phyloP scores from a whole-genome alignment of 768 basidiomycete species.

The Tephrocybe rancida region DNA sequence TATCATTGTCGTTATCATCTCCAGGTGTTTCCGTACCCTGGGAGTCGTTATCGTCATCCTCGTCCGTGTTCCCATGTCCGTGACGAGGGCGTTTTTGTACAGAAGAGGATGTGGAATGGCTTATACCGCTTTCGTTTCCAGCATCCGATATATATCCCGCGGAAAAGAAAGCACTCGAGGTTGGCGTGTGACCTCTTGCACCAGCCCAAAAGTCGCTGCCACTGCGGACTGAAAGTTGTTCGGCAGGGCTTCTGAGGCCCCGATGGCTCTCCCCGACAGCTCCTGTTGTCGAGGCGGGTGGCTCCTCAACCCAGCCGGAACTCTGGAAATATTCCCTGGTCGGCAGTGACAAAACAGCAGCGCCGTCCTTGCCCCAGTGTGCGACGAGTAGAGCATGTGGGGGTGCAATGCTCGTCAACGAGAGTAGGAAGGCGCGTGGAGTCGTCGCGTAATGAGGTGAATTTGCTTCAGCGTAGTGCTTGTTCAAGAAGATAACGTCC shows the following conservation, averaged over 20 bases:
- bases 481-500: constrained; percentile 81
- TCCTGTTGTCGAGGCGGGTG: constrained; percentile 24
- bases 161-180: constrained; percentile 55
- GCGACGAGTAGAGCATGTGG: constrained; percentile 81
- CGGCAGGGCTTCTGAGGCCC: constrained; percentile 25
- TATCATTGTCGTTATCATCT: constrained; percentile 36
- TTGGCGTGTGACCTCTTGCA: constrained; percentile 53
- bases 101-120: constrained; percentile 24
- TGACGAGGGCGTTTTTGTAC: constrained; percentile 22
- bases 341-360: constrained; percentile 78
- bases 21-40: constrained; percentile 60
- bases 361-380: constrained; percentile 79
- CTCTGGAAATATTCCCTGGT: constrained; percentile 87
- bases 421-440: constrained; percentile 78
- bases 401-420: constrained; percentile 65
- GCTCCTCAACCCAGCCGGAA: constrained; percentile 75
- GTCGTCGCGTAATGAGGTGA: constrained; percentile 61
- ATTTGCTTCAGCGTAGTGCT: constrained; percentile 67
- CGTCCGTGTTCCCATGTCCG: constrained; percentile 33
- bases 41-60: constrained; percentile 59
- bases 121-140: constrained; percentile 28
- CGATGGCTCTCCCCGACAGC: constrained; percentile 13
- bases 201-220: constrained; percentile 82
- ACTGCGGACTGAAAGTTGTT: constrained; percentile 54
- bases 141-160: constrained; percentile 29